Conservation (phyloP, 2,329 filamentous ascomycete genomes). For the Phialophora expanda region DNA sequence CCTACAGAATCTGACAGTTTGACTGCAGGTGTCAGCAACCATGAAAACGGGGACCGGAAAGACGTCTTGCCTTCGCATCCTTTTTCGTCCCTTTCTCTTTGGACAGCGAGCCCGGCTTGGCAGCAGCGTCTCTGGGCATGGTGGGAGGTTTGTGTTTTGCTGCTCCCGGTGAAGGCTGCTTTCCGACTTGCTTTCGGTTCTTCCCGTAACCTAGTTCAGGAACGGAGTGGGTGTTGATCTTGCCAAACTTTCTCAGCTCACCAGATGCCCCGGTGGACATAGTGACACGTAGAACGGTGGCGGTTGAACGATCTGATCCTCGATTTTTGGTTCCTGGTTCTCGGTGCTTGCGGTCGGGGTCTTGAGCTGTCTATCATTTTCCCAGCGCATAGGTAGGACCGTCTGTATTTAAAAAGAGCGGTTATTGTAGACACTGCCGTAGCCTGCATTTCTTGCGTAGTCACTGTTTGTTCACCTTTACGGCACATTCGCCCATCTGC, state of each 20-base stretch:
- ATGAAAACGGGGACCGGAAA: background rate
- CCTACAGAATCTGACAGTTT: constrained; percentile 5
- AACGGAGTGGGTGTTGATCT: background rate
- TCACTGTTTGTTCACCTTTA: background rate
- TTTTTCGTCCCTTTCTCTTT: background rate
- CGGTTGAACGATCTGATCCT: background rate
- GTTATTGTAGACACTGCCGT: background rate
- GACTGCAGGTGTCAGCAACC: background rate
- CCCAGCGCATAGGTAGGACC: background rate
- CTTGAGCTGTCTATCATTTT: background rate
- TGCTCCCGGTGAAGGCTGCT: background rate
- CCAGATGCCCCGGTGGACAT: background rate
- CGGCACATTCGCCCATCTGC: background rate
- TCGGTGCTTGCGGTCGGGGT: background rate
- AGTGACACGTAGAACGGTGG: background rate
- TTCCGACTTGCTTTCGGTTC: background rate
- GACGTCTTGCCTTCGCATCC: constrained; percentile 3
- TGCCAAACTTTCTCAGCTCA: background rate
- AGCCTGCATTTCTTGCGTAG: background rate
- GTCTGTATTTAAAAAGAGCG: background rate
- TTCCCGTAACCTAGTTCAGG: background rate
- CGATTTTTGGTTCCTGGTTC: background rate
- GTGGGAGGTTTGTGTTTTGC: background rate
- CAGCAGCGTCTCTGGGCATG: background rate
- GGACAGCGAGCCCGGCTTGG: background rate